phyloP scores from a whole-genome alignment of 345 rosid genomes.

The Salix brachista region DNA sequence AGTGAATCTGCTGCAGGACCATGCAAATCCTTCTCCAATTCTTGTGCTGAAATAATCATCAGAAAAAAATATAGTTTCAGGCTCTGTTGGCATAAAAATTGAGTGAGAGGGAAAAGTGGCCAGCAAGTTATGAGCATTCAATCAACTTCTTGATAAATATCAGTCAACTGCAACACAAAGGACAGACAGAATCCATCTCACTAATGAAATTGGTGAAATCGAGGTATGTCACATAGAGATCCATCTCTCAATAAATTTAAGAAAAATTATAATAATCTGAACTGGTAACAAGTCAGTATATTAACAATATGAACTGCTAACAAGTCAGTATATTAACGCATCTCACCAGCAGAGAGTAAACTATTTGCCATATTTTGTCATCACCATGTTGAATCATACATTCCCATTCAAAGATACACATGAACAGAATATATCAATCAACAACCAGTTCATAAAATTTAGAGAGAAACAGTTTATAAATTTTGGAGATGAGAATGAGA shows the following conservation, averaged over 20 bases:
- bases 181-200: neutral
- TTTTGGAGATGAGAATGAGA: neutral
- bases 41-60: constrained; percentile 69
- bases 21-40: constrained; percentile 89
- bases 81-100: neutral
- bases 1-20: constrained; percentile 66
- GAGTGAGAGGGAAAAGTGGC: neutral
- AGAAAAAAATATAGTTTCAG: constrained; percentile 1
- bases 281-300: neutral
- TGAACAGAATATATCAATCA: neutral
- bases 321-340: neutral
- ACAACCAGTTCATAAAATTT: neutral
- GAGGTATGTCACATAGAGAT: neutral
- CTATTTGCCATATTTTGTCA: neutral
- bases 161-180: neutral
- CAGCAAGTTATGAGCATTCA: neutral
- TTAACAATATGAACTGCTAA: neutral
- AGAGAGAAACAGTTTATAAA: neutral
- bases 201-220: neutral
- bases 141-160: neutral
- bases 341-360: neutral
- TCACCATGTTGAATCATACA: neutral
- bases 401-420: neutral
- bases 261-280: neutral
- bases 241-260: neutral